Evolutionary conservation across 2,329 filamentous ascomycete genomes (phyloP), one percentile per base, ranked within the genome.

Genomic region (Colletotrichum melonis): DNA sequence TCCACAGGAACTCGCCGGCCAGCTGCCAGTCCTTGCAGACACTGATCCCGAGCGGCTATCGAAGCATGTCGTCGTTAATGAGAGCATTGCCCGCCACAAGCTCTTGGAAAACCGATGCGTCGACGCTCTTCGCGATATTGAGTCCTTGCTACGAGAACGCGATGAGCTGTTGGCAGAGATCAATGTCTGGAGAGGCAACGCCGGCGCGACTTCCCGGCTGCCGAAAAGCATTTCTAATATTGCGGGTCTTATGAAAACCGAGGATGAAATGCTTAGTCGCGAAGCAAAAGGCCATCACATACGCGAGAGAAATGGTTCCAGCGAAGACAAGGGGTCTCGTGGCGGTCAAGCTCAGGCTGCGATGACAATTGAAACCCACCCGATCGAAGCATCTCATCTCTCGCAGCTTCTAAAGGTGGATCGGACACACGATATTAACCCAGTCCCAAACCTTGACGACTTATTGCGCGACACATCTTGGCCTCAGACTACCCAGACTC

Each of bases 11-110:
- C 78, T 84, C 22, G 82, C 83, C 3, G 71, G 77, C 63, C 77
- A 82, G 26, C 77, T 84, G 11, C 83, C 83, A 4, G 74, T 79
- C 6, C 76, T 83, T 5, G 74, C 78, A 26, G 78, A 78, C 14
- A 80, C 77, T 1, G 82, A 84, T 24, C 78, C 81, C 22, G 79
- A 78, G 46, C 80, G 82, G 16, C 79, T 84, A 1, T 84, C 82
- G 2, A 84, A 85, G 66, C 82, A 84, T 54, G 78, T 83, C 22
- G 82, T 85, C 19, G 74, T 84, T 16, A 79, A 82, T 26, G 80
- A 83, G 72, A 80, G 80, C 67, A 83, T 84, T 66, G 63, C 79
- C 4, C 78, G 79, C 19, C 78, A 80, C 69, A 75, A 75, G 42
- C 63, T 76, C 11, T 76, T 80, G 52, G 79, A 80, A 14, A 63